Evolutionary conservation across 257 asterid genomes (phyloP), one percentile per base, ranked within the genome.

Genomic region (Forsythia suspensa): DNA sequence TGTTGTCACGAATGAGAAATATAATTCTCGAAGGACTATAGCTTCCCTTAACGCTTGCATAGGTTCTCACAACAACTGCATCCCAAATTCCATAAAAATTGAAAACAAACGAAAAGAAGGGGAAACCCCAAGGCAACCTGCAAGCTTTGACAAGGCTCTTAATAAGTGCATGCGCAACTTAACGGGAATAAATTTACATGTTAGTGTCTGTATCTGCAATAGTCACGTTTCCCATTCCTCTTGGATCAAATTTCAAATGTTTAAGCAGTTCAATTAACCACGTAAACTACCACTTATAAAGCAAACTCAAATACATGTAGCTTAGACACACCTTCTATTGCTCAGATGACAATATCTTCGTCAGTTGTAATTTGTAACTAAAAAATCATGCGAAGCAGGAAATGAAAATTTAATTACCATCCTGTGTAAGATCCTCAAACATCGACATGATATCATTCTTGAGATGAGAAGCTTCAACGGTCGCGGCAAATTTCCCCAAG

Each of bases 391-490:
- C 39, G 24, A 9, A 63, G 38, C 2, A 76, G 13, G 15, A 38
- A 46, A 24, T 20, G 2, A 34, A 4, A 76, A 29, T 71, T 66
- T 5, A 57, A 59, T 81, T 85, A 87, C 91, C 91, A 61, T 87
- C 91, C 74, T 81, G 89, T 0, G 87, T 87, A 76, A 87, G 91
- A 72, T 85, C 86, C 80, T 87, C 91, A 77, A 87, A 87, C 83
- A 85, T 87, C 1, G 91, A 79, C 91, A 87, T 85, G 73, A 87
- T 84, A 77, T 77, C 86, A 76, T 82, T 80, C 85, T 82, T 86
- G 72, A 87, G 86, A 84, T 84, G 71, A 77, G 89, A 86, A 79
- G 79, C 78, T 77, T 87, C 91, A 70, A 87, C 83, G 2, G 87
- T 85, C 38, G 89, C 87, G 57, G 91, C 91, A 77, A 87, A 87